Conservation (phyloP, 164 flowering plant genomes). For the Macadamia tetraphylla region DNA sequence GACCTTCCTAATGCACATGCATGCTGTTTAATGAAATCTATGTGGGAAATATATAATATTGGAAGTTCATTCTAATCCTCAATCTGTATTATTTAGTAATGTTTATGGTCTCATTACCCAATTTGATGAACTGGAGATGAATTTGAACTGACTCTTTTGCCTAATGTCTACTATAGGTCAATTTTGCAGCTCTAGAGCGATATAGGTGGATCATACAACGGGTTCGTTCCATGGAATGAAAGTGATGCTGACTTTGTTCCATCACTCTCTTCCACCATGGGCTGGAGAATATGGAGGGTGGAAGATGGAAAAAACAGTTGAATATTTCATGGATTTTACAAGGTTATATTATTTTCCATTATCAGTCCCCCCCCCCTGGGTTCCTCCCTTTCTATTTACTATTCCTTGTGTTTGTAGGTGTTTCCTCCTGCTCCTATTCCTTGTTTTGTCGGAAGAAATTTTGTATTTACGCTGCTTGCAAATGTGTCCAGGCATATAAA, state of each 20-base stretch:
- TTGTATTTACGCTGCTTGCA: background rate
- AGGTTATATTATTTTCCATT: constrained; percentile 33
- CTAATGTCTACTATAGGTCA: constrained; percentile 41
- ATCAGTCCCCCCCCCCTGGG: background rate
- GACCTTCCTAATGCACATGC: background rate
- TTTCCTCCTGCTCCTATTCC: background rate
- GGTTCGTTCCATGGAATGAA: constrained; percentile 92
- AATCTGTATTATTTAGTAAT: background rate
- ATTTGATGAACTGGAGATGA: background rate
- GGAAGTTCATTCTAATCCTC: background rate
- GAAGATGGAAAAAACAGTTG: constrained; percentile 91
- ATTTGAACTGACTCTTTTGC: background rate
- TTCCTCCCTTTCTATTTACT: background rate
- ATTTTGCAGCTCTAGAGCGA: constrained; percentile 88
- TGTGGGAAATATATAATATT: background rate
- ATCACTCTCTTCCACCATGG: constrained; percentile 99
- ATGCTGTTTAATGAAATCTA: background rate
- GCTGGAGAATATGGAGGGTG: constrained; percentile 98
- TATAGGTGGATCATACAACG: constrained; percentile 86
- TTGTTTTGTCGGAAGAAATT: background rate
- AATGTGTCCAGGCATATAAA: background rate
- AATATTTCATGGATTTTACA: constrained; percentile 88
- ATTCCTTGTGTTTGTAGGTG: background rate
- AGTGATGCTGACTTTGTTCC: constrained; percentile 96
- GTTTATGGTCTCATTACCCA: background rate